Evolutionary conservation across 768 basidiomycete genomes (phyloP), one percentile per base, ranked within the genome.

Genomic region (Pisolithus tinctorius): DNA sequence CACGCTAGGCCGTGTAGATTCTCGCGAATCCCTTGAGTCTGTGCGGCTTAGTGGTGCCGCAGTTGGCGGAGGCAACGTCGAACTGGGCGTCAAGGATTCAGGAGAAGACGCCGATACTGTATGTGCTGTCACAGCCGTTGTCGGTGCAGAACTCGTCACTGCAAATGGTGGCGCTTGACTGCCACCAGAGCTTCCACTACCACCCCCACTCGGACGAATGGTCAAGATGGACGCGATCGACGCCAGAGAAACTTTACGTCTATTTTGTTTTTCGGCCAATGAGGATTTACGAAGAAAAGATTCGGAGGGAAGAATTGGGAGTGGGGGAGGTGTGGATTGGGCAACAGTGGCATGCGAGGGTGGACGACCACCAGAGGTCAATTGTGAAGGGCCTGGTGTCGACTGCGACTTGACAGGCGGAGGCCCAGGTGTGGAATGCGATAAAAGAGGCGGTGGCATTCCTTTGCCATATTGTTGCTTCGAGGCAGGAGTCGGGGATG

Each of bases 51-150:
- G 43, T 27, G 60, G 64, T 26, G 62, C 58, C 2, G 63, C 49
- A 13, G 69, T 58, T 20, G 51, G 54, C 52, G 67, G 68, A 29
- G 71, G 69, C 5, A 74, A 66, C 53, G 74, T 76, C 4, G 81
- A 79, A 13, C 4, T 42, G 25, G 41, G 41, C 10, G 41, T 23
- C 20, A 11, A 10, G 16, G 25, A 23, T 23, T 42, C 41, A 23
- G 41, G 41, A 25, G 40, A 42, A 6, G 74, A 66, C 52, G 74
- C 76, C 4, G 80, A 79, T 4, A 81, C 83, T 0, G 83, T 87
- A 55, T 84, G 81, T 0, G 79, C 64, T 1, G 84, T 85, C 11
- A 88, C 50, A 14, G 82, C 83, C 16, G 85, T 88, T 36, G 86
- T 87, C 1, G 83, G 72, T 51, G 74, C 79, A 0, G 78, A 77